A percentile compares a stretch with the other conserved stretches of the same genome.
Conservation (phyloP, 2,329 filamentous ascomycete genomes). For the Aspergillus ruber region DNA sequence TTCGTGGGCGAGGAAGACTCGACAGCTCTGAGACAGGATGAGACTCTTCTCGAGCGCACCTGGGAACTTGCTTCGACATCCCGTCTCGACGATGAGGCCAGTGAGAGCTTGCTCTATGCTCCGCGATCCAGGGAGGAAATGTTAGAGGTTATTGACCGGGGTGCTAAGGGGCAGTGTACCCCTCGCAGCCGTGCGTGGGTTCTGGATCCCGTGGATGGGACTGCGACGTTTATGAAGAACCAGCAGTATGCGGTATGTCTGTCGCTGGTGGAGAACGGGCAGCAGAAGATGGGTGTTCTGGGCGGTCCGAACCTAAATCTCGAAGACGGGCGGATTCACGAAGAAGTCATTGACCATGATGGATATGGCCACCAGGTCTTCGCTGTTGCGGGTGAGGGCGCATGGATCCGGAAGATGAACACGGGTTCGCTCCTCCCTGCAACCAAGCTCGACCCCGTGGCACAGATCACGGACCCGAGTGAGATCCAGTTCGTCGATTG, state of each 20-base stretch:
- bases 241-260: constrained; percentile 60
- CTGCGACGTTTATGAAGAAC: constrained; percentile 54
- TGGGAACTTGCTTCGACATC: constrained; percentile 48
- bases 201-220: constrained; percentile 61
- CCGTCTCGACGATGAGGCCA: constrained; percentile 26
- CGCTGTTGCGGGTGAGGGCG: constrained; percentile 43
- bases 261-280: constrained; percentile 52
- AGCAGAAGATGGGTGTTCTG: constrained; percentile 53
- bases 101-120: constrained; percentile 29
- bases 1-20: constrained; percentile 59
- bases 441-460: constrained; percentile 21
- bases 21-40: constrained; percentile 45
- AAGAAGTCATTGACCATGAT: constrained; percentile 37
- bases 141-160: constrained; percentile 56
- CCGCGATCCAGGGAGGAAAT: constrained; percentile 49
- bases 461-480: constrained; percentile 21
- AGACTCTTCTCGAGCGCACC: constrained; percentile 45
- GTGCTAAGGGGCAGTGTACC: constrained; percentile 39
- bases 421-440: constrained; percentile 26
- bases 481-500: constrained; percentile 43
- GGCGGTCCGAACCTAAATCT: constrained; percentile 57
- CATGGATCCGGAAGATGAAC: constrained; percentile 34
- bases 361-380: constrained; percentile 47
- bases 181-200: constrained; percentile 50
- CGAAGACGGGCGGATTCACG: constrained; percentile 26